A percentile compares a stretch with the other conserved stretches of the same genome.
These are phyloP conservation scores for Betula pendula DNA, from an alignment of 306 rosid species.

Conservation along the genomic window DNA sequence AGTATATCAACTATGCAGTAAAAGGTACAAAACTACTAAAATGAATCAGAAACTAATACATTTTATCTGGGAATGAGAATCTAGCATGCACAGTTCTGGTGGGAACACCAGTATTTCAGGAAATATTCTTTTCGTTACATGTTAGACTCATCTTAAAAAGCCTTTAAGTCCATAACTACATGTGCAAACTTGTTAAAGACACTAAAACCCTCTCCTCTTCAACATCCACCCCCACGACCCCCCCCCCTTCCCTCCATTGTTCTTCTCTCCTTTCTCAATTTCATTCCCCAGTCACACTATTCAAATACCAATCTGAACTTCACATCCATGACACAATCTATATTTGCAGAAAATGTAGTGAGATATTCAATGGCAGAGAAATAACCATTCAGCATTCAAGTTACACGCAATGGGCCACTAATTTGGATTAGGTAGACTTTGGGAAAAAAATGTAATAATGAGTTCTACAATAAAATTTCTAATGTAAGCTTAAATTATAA, in stretches of 20 bases:
- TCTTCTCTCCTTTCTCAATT: constrained; percentile 19
- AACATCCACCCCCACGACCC: no score
- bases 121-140: background rate
- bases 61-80: background rate
- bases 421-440: background rate
- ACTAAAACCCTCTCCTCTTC: background rate
- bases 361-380: constrained; percentile 16
- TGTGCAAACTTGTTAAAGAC: background rate
- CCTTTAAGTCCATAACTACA: background rate
- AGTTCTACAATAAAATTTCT: background rate
- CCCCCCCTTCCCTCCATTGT: background rate
- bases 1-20: background rate
- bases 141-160: background rate
- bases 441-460: background rate
- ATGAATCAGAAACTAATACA: background rate
- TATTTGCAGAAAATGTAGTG: constrained; percentile 16
- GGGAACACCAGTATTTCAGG: background rate
- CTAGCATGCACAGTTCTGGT: background rate
- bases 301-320: constrained; percentile 12
- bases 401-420: background rate
- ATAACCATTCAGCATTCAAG: constrained; percentile 19
- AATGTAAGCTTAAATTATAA: background rate
- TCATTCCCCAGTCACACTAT: constrained; percentile 3
- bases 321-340: constrained; percentile 13
- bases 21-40: background rate